A percentile compares a stretch with the other conserved stretches of the same genome.
Evolutionary conservation across 192 early-diverging fungal genomes (phyloP).

Genomic region (Rhizophagus clarus): DNA sequence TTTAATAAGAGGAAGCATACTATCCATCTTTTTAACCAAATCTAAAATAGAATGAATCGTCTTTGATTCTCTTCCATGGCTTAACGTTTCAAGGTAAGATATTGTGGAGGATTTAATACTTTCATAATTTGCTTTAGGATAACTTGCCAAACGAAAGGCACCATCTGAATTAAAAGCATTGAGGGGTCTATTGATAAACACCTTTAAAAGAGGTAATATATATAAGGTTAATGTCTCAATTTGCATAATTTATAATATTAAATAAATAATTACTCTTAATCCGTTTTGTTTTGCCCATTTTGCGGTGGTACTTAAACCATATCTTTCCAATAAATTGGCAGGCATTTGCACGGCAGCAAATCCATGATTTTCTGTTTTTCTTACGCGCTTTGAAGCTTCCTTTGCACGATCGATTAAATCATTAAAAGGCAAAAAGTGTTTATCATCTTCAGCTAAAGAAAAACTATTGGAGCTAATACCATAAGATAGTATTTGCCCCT

Average conservation of each 20-base stretch:
- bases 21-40: slow-evolving; percentile 12
- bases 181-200: slow-evolving; percentile 45
- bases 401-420: slow-evolving; percentile 39
- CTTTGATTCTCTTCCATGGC: neutral
- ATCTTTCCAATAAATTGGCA: slow-evolving; percentile 41
- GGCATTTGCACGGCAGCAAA: slow-evolving; percentile 42
- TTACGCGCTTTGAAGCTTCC: slow-evolving; percentile 34
- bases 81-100: neutral
- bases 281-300: slow-evolving; percentile 46
- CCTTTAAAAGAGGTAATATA: slow-evolving; percentile 18
- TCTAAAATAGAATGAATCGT: slow-evolving; percentile 5
- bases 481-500: slow-evolving; percentile 40
- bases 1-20: neutral
- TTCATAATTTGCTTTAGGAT: slow-evolving; percentile 31
- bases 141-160: slow-evolving; percentile 40
- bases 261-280: slow-evolving; percentile 23
- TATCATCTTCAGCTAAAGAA: slow-evolving; percentile 37
- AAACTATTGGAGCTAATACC: slow-evolving; percentile 47
- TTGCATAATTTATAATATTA: neutral
- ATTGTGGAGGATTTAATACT: slow-evolving; percentile 32
- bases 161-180: slow-evolving; percentile 40
- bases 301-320: slow-evolving; percentile 39
- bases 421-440: slow-evolving; percentile 43
- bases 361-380: slow-evolving; percentile 36
- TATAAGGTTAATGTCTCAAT: neutral